Conservation (phyloP, 768 basidiomycete genomes). For the Butyriboletus loyo region DNA sequence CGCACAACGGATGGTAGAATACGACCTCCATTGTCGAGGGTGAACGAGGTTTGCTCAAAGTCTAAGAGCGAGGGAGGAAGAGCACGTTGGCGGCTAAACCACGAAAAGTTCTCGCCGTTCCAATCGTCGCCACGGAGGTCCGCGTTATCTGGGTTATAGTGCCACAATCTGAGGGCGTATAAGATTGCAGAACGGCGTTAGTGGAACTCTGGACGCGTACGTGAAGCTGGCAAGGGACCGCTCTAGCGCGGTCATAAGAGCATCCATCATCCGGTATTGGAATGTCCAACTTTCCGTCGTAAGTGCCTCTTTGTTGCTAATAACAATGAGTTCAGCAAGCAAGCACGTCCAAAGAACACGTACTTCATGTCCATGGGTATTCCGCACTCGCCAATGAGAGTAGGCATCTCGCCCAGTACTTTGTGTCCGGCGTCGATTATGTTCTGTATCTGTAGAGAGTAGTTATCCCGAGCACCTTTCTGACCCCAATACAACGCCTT, state of each 20-base stretch:
- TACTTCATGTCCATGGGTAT: constrained; percentile 98
- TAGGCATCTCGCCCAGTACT: constrained; percentile 75
- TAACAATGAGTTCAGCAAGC: background rate
- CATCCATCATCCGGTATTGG: constrained; percentile 95
- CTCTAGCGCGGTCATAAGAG: constrained; percentile 82
- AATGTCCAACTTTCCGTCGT: constrained; percentile 67
- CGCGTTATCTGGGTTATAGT: constrained; percentile 86
- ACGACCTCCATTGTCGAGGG: constrained; percentile 79
- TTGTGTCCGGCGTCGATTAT: constrained; percentile 68
- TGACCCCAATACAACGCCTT: constrained; percentile 89
- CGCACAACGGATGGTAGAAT: constrained; percentile 78
- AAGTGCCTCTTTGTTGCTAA: constrained; percentile 71
- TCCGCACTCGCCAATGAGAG: constrained; percentile 90
- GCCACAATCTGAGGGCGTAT: constrained; percentile 68
- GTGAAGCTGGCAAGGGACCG: constrained; percentile 77
- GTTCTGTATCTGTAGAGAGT: constrained; percentile 73
- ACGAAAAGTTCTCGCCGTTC: constrained; percentile 98
- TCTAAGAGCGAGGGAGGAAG: constrained; percentile 53
- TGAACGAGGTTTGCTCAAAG: constrained; percentile 58
- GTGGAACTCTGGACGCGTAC: constrained; percentile 43
- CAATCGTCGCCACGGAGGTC: constrained; percentile 81
- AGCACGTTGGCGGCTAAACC: constrained; percentile 71
- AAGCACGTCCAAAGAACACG: constrained; percentile 24
- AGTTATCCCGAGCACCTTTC: constrained; percentile 77
- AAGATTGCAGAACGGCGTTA: background rate